phyloP scores from a whole-genome alignment of 2,329 filamentous ascomycete genomes.

The Ophiostoma angusticollis region DNA sequence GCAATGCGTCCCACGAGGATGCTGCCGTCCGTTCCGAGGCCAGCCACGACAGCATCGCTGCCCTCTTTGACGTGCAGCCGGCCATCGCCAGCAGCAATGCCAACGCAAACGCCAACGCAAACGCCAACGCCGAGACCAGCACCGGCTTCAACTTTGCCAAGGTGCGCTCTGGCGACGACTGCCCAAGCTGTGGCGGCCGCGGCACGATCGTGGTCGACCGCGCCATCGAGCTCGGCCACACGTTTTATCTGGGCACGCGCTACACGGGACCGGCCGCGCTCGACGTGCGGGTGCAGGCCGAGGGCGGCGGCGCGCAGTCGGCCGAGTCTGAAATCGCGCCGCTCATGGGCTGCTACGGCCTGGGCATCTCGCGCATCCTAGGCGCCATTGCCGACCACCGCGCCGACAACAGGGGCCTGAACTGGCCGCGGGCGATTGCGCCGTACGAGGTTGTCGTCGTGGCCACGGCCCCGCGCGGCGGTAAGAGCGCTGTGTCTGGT shows the following conservation, averaged over 20 bases:
- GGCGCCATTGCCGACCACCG: conserved; percentile 71
- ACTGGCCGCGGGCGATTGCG: conserved; percentile 79
- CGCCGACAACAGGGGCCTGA: conserved; percentile 59
- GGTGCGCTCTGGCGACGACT: conserved; percentile 55
- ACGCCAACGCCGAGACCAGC: conserved; percentile 11
- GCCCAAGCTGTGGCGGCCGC: conserved; percentile 49
- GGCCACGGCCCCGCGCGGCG: conserved; percentile 17
- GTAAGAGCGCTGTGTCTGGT: background rate
- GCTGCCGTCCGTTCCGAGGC: no score
- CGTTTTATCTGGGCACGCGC: conserved; percentile 81
- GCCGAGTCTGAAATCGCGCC: conserved; percentile 20
- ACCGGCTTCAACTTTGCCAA: conserved; percentile 49
- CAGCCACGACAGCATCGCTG: background rate
- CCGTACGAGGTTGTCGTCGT: conserved; percentile 70
- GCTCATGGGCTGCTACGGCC: conserved; percentile 94
- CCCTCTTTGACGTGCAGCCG: background rate
- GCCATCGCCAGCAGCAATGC: background rate
- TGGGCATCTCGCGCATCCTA: conserved; percentile 83
- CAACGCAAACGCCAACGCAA: background rate
- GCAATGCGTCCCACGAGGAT: no score
- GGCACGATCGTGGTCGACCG: conserved; percentile 53
- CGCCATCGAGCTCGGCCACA: conserved; percentile 86
- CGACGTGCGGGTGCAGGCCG: conserved; percentile 35
- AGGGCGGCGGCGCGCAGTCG: conserved; percentile 10
- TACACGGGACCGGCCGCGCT: conserved; percentile 60